Evolutionary conservation across 2,329 filamentous ascomycete species (phyloP).

Genomic region (Aurifilum marmelostoma): DNA sequence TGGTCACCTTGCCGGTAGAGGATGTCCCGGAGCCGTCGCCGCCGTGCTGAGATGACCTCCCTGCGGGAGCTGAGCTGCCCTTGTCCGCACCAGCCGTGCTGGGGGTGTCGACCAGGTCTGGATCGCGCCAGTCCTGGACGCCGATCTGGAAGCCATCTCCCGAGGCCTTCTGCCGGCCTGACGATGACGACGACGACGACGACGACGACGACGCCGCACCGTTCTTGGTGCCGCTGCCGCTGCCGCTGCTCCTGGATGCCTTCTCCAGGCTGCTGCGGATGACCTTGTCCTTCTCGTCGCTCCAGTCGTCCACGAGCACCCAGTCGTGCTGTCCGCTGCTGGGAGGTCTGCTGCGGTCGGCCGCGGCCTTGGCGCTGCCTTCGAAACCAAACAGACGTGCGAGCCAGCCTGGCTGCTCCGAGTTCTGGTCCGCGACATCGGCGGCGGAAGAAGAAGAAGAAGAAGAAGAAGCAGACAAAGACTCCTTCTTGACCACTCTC

Average conservation of each 20-base stretch:
- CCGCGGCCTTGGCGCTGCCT: conserved; percentile 36
- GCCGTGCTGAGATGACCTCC: conserved; percentile 11
- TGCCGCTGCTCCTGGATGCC: conserved; percentile 40
- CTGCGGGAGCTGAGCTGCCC: background rate
- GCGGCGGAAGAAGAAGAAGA: too few species aligned
- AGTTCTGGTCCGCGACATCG: too few species aligned
- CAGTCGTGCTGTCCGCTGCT: conserved; percentile 76
- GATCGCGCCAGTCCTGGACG: conserved; percentile 86
- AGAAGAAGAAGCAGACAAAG: background rate
- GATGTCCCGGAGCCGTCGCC: conserved; percentile 17
- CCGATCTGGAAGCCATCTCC: conserved; percentile 76
- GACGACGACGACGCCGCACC: too few species aligned
- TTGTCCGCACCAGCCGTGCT: conserved; percentile 37
- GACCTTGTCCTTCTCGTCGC: conserved; percentile 29
- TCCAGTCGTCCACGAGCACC: conserved; percentile 68
- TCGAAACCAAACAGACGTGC: conserved; percentile 46
- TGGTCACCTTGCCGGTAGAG: conserved; percentile 31
- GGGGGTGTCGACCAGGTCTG: conserved; percentile 63
- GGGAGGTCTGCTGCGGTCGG: conserved; percentile 66
- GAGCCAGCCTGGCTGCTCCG: conserved; percentile 46
- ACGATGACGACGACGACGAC: too few species aligned
- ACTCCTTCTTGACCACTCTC: conserved; percentile 21
- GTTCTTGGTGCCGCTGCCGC: conserved; percentile 27
- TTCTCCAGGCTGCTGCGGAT: conserved; percentile 40
- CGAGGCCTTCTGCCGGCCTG: conserved; percentile 30